Evolutionary conservation across 164 flowering plant genomes (phyloP).

Genomic region (Annona cherimola): DNA sequence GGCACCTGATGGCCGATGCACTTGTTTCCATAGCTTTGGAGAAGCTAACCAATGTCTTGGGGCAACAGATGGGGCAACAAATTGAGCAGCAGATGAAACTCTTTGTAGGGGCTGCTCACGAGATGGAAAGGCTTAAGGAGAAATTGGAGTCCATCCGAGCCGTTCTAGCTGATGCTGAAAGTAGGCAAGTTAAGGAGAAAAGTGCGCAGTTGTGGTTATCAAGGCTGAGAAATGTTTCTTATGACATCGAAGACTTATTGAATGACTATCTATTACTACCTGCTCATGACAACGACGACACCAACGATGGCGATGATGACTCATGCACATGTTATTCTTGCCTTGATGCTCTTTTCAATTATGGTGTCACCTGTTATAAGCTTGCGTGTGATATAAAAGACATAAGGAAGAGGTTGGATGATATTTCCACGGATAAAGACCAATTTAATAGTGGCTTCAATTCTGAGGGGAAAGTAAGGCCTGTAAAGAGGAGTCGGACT

Average conservation of each 20-base stretch:
- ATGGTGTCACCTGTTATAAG: background rate
- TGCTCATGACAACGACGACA: too few species aligned
- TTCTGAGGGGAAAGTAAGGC: too few species aligned
- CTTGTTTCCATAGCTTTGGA: background rate
- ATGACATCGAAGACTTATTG: slow-evolving; percentile 4
- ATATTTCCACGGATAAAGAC: background rate
- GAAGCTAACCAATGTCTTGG: background rate
- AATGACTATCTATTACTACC: too few species aligned
- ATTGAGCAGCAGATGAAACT: background rate
- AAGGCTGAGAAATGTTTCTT: background rate
- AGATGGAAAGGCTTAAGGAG: background rate
- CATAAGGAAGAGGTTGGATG: background rate
- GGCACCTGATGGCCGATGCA: too few species aligned
- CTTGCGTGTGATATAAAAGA: background rate
- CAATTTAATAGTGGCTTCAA: background rate
- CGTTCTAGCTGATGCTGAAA: background rate
- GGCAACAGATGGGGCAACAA: too few species aligned
- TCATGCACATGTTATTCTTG: background rate
- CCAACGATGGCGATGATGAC: too few species aligned
- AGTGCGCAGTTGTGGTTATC: background rate
- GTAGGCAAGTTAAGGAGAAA: background rate
- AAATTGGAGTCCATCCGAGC: background rate
- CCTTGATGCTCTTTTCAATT: background rate
- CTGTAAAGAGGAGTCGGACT: too few species aligned
- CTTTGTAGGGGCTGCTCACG: background rate